A percentile compares a stretch with the other conserved stretches of the same genome.
These are phyloP conservation scores for Pseudocercospora musae DNA, from an alignment of 2,329 filamentous ascomycete species.

Conservation along the genomic window DNA sequence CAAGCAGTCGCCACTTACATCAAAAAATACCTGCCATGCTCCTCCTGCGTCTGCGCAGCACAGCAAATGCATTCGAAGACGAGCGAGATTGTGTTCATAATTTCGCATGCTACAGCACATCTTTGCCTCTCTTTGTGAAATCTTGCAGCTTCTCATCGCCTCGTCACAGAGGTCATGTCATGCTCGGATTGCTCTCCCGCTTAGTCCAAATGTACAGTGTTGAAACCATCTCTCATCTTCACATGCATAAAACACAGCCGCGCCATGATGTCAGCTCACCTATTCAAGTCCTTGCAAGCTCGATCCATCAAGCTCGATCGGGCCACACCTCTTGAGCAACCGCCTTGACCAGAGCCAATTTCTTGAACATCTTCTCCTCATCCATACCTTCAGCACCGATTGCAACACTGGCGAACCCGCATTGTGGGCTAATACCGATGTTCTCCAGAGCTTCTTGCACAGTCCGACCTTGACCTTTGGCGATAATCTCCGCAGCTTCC, in stretches of 20 bases:
- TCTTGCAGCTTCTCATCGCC: neutral
- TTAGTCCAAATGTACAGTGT: neutral
- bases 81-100: neutral
- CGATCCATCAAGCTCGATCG: constrained; percentile 26
- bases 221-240: neutral
- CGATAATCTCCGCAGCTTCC: constrained; percentile 38
- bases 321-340: constrained; percentile 39
- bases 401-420: constrained; percentile 39
- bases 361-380: constrained; percentile 40
- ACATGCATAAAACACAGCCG: neutral
- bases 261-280: constrained; percentile 8
- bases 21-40: too few species aligned
- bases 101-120: neutral
- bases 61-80: neutral
- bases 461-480: constrained; percentile 36
- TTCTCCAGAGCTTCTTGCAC: constrained; percentile 38
- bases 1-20: too few species aligned
- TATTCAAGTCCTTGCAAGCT: constrained; percentile 4
- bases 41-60: too few species aligned
- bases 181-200: neutral
- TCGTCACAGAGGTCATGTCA: neutral
- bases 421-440: constrained; percentile 39
- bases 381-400: constrained; percentile 38
- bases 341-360: constrained; percentile 37
- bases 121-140: neutral